These are phyloP conservation scores for Phyllosticta citriasiana DNA, from an alignment of 2,329 filamentous ascomycete species.

Conservation along the genomic window DNA sequence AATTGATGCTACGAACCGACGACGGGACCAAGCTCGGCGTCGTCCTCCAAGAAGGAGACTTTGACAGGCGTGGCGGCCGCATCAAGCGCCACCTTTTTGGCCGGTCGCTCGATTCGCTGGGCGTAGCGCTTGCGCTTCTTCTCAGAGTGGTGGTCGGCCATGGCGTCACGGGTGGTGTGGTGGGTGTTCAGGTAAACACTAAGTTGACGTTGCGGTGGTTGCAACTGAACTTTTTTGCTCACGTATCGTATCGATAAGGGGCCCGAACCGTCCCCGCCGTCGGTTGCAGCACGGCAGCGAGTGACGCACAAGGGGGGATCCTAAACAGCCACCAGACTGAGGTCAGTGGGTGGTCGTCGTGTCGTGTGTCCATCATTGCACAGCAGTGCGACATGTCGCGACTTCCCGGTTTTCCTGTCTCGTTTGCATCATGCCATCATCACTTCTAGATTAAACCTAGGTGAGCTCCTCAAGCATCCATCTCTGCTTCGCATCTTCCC, in stretches of 20 bases:
- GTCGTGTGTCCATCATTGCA: not conserved
- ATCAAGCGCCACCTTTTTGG: conserved; percentile 37
- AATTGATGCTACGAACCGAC: conserved; percentile 32
- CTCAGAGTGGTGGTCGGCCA: conserved; percentile 17
- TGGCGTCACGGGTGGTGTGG: conserved; percentile 10
- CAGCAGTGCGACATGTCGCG: not conserved
- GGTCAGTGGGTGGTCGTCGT: no score
- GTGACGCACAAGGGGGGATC: no score
- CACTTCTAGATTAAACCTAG: no score
- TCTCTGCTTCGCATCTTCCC: not conserved
- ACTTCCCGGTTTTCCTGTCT: not conserved
- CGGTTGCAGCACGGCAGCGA: no score
- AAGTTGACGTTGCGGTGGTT: not conserved
- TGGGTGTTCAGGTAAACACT: not conserved
- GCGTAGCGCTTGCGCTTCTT: conserved; percentile 30
- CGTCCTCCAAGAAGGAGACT: conserved; percentile 38
- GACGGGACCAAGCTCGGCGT: conserved; percentile 38
- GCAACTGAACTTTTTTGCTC: conserved; percentile 2
- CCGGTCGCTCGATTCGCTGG: conserved; percentile 16
- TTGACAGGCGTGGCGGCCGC: conserved; percentile 27
- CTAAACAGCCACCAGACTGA: no score
- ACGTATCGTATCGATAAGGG: no score
- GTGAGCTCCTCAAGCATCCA: no score
- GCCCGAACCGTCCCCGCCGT: no score
- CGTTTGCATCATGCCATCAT: not conserved